Base-by-base conservation (phyloP, 2,329 filamentous ascomycete species). In the Dryadomyces quercus-mongolicae region DNA sequence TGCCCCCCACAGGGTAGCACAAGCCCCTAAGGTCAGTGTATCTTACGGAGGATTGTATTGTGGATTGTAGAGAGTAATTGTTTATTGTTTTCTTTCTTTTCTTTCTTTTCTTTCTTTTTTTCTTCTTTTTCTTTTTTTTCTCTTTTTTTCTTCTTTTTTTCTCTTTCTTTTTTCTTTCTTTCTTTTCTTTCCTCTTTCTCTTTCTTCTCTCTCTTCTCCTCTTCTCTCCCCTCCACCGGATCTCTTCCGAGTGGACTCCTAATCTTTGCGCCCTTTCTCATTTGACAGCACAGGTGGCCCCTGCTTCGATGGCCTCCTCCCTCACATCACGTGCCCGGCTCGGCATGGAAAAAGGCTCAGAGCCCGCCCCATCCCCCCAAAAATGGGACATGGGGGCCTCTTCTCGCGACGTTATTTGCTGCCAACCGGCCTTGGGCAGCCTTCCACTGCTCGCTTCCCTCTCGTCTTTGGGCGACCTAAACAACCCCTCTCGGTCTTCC, bases 401-500 rank as follows among this genome's bases (percentile, higher is more conserved):
- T 52, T 49, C 46, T 40, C 31, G 38, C 49, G 49, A 18, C 31
- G 20, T 45, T 48, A 34, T 55, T 53, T 52, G 36, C 34, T 52
- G 49, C 43, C 20, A 50, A 25, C 42, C 20, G 34, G 13, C 51
- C 49, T 48, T 43, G 49, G 56, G 56, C 54, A 56, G 54, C 54
- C 54, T 54, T 50, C 49, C 45, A 49, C 21, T 40, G 25, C 20
- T 53, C n/a, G 21, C 21, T 53, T 49, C 47, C 16, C 36, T 49
- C 49, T 22, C 45, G 43, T 43, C 20, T 40, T 48, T 55, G 52
- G 56, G 54, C 53, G 49, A 52, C 16, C 42, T 16, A 16, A 44
- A 51, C 48, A 40, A 57, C 54, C 55, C 53, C 49, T 51, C 51
- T 55, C 47, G 15, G 25, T 49, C 36, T 38, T 51, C n/a, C n/a